A percentile compares a stretch with the other conserved stretches of the same genome.
phyloP scores from a whole-genome alignment of 1,284 basidiomycete genomes.

The Cryptococcus sp. region DNA sequence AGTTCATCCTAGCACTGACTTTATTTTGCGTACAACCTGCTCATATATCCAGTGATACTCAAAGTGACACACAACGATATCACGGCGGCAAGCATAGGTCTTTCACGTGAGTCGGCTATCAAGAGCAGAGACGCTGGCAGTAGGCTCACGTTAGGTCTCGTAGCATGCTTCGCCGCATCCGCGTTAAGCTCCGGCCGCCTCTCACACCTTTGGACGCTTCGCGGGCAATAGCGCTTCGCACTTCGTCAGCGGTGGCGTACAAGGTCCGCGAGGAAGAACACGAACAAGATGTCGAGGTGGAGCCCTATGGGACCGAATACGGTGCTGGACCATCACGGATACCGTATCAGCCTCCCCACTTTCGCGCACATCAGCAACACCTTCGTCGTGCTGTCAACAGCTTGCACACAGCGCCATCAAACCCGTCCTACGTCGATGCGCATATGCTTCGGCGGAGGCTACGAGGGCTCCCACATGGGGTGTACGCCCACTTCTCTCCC shows the following conservation, averaged over 20 bases:
- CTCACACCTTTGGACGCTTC: neutral
- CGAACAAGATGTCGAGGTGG: neutral
- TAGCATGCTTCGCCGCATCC: conserved; percentile 23
- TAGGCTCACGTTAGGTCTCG: too few species aligned
- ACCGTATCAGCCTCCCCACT: conserved; percentile 27
- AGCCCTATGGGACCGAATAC: conserved; percentile 37
- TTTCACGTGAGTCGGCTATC: too few species aligned
- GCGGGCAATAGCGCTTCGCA: conserved; percentile 3
- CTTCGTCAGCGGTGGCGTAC: conserved; percentile 14
- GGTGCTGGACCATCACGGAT: conserved; percentile 43
- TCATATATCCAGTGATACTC: too few species aligned
- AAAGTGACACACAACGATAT: too few species aligned
- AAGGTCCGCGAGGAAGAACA: conserved; percentile 3
- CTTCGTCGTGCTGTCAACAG: neutral
- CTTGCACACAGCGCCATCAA: neutral
- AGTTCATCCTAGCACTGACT: too few species aligned
- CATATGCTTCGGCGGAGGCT: conserved; percentile 1
- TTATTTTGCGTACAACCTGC: too few species aligned
- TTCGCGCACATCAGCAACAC: neutral
- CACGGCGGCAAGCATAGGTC: too few species aligned
- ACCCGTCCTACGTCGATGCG: neutral
- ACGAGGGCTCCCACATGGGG: neutral
- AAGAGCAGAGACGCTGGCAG: too few species aligned
- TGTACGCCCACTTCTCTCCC: conserved; percentile 11
- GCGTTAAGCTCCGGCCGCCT: conserved; percentile 13